Percentiles rank a stretch among this genome's conserved stretches.
Evolutionary conservation across 2,329 filamentous ascomycete species (phyloP).

Genomic region (Colletotrichum sidae): DNA sequence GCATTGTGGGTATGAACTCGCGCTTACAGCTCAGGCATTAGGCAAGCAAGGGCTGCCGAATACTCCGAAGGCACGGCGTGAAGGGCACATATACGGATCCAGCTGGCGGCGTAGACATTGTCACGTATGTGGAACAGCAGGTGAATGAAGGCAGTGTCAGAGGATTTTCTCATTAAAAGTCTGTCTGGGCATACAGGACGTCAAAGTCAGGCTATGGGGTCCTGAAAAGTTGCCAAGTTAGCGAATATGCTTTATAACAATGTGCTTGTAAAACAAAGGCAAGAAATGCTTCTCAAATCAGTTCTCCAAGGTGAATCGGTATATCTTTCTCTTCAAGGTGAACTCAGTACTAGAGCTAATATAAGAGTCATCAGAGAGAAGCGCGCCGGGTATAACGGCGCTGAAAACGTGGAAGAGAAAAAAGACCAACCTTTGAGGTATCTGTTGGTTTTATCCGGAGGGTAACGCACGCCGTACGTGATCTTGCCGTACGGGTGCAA

Average conservation of each 20-base stretch:
- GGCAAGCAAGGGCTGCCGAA: conserved; percentile 4
- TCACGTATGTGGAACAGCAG: not conserved
- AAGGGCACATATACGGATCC: not conserved
- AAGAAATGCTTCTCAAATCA: conserved; percentile 54
- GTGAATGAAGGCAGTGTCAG: not conserved
- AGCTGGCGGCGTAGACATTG: not conserved
- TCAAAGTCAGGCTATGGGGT: not conserved
- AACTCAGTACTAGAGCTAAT: conserved; percentile 63
- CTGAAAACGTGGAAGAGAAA: conserved; percentile 2
- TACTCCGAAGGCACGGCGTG: not conserved
- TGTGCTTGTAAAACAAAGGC: conserved; percentile 22
- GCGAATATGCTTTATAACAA: not conserved
- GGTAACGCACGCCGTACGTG: no score
- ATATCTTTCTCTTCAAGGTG: conserved; percentile 63
- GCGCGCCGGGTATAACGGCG: conserved; percentile 22
- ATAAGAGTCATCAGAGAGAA: conserved; percentile 61
- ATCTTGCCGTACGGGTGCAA: no score
- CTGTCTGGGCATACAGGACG: not conserved
- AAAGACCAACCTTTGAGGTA: conserved; percentile 21
- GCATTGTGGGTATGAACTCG: conserved; percentile 92
- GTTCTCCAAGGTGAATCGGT: conserved; percentile 71
- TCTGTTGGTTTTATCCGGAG: no score
- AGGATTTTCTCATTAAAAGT: not conserved
- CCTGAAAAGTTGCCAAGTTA: conserved; percentile 21
- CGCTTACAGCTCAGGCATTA: conserved; percentile 65